Base-by-base conservation (phyloP, 192 early-diverging fungal species). In the Phycomyces nitens region DNA sequence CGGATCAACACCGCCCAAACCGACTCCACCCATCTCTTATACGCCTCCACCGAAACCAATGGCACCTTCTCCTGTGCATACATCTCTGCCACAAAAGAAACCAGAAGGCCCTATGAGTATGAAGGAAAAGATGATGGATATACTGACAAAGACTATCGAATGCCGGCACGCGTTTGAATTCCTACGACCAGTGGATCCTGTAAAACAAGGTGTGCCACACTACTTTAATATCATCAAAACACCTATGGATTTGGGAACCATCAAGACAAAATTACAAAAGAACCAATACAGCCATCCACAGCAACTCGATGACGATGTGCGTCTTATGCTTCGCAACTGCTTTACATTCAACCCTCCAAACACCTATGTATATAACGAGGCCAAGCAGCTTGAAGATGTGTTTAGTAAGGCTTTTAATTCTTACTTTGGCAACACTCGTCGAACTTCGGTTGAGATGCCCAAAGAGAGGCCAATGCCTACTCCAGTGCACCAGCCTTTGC, bases 331-430 rank as follows among this genome's bases (percentile, higher is more conserved):
- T 11, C 67, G 58, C 21, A 89, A 89, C 60, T 89, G 88, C 56
- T 86, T 70, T 49, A 62, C 56, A 0, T 95, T 89, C 56, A 95
- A 95, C 72, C 84, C 84, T n/a, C 73, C 79, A 0, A 73, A 73
- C 50, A 88, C 85, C 5, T 81, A 77, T 38, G 91, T 94, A 0
- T 75, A 86, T 54, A 74, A 77, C 10, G 81, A 88, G 75, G 84
- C 87, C 14, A 65, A 81, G 56, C 61, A 68, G 0, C 52, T 94
- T 0, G 78, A 86, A 43, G 62, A 68, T 0, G 64, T 56, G 16
- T 91, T 89, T 70, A 88, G 23, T n/a, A 69, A 10, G 71, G 77
- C 64, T 73, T 82, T 79, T 53, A 60, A 66, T 1, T n/a, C 20
- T 1, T 56, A 60, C n/a, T 76, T 80, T 80, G 80, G 80, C 20